These are phyloP conservation scores for Panus rudis DNA, from an alignment of 768 basidiomycete genomes.

Conservation along the genomic window DNA sequence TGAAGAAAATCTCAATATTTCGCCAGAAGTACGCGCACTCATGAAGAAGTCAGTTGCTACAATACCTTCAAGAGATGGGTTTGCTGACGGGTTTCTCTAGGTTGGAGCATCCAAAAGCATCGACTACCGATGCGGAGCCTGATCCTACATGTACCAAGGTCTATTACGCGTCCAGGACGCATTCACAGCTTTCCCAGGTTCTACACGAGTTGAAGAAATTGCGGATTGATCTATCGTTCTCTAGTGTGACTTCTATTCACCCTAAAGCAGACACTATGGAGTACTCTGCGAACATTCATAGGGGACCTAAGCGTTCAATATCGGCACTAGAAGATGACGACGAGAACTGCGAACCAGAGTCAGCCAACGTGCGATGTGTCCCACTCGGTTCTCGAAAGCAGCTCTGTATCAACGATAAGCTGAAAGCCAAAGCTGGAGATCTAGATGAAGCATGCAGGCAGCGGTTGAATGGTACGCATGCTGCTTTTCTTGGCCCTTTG, in stretches of 20 bases:
- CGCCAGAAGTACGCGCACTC: slow-evolving; percentile 69
- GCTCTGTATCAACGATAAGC: slow-evolving; percentile 83
- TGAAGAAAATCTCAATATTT: slow-evolving; percentile 49
- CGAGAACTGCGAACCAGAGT: slow-evolving; percentile 12
- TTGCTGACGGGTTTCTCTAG: slow-evolving; percentile 9
- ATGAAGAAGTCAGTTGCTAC: slow-evolving; percentile 60
- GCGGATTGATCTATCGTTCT: slow-evolving; percentile 34
- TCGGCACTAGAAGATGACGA: slow-evolving; percentile 9
- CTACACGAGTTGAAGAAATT: slow-evolving; percentile 78
- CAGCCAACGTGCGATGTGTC: slow-evolving; percentile 50
- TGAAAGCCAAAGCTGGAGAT: slow-evolving; percentile 56
- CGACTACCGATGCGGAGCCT: slow-evolving; percentile 29
- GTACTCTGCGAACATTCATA: background rate
- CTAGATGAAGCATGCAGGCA: slow-evolving; percentile 88
- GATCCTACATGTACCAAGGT: slow-evolving; percentile 72
- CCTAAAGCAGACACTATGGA: background rate
- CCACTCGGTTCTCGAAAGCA: slow-evolving; percentile 87
- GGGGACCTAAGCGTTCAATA: slow-evolving; percentile 1
- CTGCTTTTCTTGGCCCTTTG: background rate
- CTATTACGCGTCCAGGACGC: slow-evolving; percentile 91
- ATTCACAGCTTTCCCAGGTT: slow-evolving; percentile 91
- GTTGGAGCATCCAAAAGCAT: slow-evolving; percentile 7
- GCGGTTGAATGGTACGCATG: slow-evolving; percentile 29
- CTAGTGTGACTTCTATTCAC: slow-evolving; percentile 7
- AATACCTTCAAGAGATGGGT: background rate